Evolutionary conservation across 805 yeast species (phyloP).

Genomic region (Metahyphopichia silvanorum): DNA sequence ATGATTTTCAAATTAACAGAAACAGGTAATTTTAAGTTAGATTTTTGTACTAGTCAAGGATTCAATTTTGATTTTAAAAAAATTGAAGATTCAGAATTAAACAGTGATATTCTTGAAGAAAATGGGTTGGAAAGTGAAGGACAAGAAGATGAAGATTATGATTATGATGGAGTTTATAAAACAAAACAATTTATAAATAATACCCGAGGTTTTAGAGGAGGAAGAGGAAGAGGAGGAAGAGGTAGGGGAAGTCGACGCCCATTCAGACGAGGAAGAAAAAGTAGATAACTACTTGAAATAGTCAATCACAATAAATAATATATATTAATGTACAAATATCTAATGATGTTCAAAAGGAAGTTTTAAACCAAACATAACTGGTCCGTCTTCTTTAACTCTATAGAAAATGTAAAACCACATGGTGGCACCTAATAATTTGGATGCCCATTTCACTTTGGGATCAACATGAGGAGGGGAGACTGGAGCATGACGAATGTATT

Average conservation of each 20-base stretch:
- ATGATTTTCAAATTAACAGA: slow-evolving; percentile 39
- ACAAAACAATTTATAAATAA: slow-evolving; percentile 2
- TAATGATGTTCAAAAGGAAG: slow-evolving; percentile 38
- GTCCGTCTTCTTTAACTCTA: slow-evolving; percentile 71
- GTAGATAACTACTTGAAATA: background rate
- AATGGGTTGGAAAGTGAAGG: slow-evolving; percentile 1
- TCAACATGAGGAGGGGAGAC: slow-evolving; percentile 67
- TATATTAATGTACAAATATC: background rate
- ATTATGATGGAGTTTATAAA: slow-evolving; percentile 3
- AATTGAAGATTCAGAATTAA: slow-evolving; percentile 4
- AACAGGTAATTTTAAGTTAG: slow-evolving; percentile 49
- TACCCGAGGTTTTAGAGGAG: slow-evolving; percentile 9
- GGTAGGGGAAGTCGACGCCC: slow-evolving; percentile 10
- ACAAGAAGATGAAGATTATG: slow-evolving; percentile 7
- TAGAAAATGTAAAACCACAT: slow-evolving; percentile 89
- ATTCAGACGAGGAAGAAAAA: slow-evolving; percentile 5
- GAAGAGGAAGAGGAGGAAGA: slow-evolving; percentile 12
- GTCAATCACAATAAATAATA: slow-evolving; percentile 1
- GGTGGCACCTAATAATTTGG: slow-evolving; percentile 74
- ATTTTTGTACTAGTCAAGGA: slow-evolving; percentile 52
- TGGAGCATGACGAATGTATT: slow-evolving; percentile 53
- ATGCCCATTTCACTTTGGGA: slow-evolving; percentile 52
- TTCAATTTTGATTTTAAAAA: slow-evolving; percentile 56
- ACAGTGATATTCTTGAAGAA: slow-evolving; percentile 3
- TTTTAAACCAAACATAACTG: slow-evolving; percentile 51